phyloP scores from a whole-genome alignment of 2,329 filamentous ascomycete genomes.

The Tolypocladium endophyticum region DNA sequence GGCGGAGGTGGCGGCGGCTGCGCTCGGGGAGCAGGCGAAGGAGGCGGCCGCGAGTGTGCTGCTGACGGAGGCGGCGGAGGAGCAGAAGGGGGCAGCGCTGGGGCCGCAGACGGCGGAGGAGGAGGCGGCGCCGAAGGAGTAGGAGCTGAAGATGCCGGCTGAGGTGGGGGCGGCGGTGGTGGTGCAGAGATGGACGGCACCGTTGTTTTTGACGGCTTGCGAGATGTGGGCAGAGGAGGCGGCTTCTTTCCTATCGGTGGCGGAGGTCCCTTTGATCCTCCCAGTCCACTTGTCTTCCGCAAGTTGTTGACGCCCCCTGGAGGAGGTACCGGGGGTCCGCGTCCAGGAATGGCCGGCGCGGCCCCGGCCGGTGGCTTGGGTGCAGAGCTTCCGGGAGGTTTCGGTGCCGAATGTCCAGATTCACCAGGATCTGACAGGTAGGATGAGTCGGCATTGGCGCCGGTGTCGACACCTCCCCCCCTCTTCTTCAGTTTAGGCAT shows the following conservation, averaged over 20 bases:
- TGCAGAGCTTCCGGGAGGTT: constrained; percentile 40
- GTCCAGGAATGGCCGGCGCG: constrained; percentile 48
- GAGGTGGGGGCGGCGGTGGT: constrained; percentile 16
- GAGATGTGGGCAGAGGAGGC: constrained; percentile 48
- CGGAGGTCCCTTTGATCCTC: constrained; percentile 42
- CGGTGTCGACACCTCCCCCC: constrained; percentile 70
- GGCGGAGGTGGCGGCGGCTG: constrained; percentile 16
- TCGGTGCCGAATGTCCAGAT: constrained; percentile 19
- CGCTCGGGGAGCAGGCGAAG: constrained; percentile 29
- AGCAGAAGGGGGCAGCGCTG: constrained; percentile 34
- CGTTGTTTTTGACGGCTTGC: constrained; percentile 40
- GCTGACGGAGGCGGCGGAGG: constrained; percentile 32
- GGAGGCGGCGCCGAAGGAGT: constrained; percentile 29
- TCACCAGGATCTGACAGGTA: constrained; percentile 69
- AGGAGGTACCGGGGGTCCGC: constrained; percentile 27
- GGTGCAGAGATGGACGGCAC: constrained; percentile 19
- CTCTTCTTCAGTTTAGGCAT: constrained; percentile 92
- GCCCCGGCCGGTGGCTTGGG: constrained; percentile 50
- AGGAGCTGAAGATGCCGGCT: constrained; percentile 26
- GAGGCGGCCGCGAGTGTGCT: constrained; percentile 20
- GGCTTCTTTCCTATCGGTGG: constrained; percentile 71
- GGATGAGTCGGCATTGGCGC: constrained; percentile 46
- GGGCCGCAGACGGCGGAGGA: constrained; percentile 30
- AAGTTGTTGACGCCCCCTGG: constrained; percentile 38
- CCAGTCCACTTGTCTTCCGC: constrained; percentile 42